These are phyloP conservation scores for Lipomyces japonicus DNA, from an alignment of 805 yeast species.

Conservation along the genomic window DNA sequence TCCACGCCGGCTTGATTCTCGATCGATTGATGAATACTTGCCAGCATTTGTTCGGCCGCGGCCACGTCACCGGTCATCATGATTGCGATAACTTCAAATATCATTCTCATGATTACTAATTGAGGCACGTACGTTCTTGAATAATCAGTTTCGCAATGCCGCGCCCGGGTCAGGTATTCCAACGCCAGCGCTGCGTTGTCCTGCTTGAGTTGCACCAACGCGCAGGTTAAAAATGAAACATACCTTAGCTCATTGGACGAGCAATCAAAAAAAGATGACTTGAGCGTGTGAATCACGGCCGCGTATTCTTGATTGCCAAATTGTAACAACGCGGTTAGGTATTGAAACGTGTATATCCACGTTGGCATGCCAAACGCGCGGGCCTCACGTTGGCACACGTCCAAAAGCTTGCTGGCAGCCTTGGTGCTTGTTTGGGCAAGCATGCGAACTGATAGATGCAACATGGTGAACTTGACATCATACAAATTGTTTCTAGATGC, in stretches of 20 bases:
- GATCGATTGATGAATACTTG: conserved; percentile 9
- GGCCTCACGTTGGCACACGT: conserved; percentile 16
- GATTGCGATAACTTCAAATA: conserved; percentile 4
- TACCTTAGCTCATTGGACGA: conserved; percentile 20
- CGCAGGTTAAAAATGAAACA: conserved; percentile 7
- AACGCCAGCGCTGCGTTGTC: conserved; percentile 6
- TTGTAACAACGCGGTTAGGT: conserved; percentile 8
- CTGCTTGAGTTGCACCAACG: conserved; percentile 13
- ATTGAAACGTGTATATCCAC: conserved; percentile 19
- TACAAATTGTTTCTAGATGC: conserved; percentile 21
- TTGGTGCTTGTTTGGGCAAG: conserved; percentile 11
- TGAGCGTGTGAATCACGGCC: not conserved
- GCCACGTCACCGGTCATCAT: conserved; percentile 1
- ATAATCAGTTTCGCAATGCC: conserved; percentile 22
- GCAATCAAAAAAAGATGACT: conserved; percentile 13
- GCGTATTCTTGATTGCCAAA: conserved; percentile 2
- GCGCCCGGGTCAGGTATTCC: conserved; percentile 11
- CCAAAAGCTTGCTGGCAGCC: conserved; percentile 19
- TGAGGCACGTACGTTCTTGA: conserved; percentile 21
- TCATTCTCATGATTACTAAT: conserved; percentile 18
- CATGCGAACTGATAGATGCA: conserved; percentile 16
- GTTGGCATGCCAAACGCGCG: conserved; percentile 9
- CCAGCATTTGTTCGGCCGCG: conserved; percentile 4
- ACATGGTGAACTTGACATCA: conserved; percentile 23
- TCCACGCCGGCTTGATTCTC: conserved; percentile 7